Base-by-base conservation (phyloP, 257 asterid species). In the Apocynum venetum region DNA sequence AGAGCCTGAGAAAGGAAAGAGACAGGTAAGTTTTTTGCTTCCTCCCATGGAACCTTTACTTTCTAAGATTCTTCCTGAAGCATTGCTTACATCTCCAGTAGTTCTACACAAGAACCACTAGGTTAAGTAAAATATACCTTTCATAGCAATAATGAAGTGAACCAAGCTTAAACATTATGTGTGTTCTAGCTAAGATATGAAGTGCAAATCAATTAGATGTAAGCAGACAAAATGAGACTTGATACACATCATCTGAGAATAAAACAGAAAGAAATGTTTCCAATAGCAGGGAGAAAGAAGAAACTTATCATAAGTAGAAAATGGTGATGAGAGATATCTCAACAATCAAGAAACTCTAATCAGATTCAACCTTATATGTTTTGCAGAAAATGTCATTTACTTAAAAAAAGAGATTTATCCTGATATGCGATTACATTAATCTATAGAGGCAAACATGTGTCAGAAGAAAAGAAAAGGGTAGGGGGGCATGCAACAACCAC, bases 1-100 rank as follows among this genome's bases (percentile, higher is more conserved):
- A 56, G 93, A 90, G 76, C 84, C 69, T 25, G 88, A 82, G 15
- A 72, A 75, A 72, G 85, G 86, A 73, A 84, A 71, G 20, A 84
- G 70, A 11, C 77, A 67, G 3, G 82, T n/a, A 1, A 81, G 43
- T 75, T 72, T 84, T 78, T 36, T 71, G 60, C 73, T 80, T 38
- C 81, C 80, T 66, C 78, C 56, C 78, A 78, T 73, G 76, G n/a
- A 36, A 25, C 66, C 51, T 53, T 53, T 67, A 20, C 55, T 46
- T 56, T 78, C 78, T n/a, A 64, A 38, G 63, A 40, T 15, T 63
- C 64, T 66, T 9, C 43, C 67, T 44, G 71, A 53, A 31, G 35
- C 9, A 38, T 64, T 40, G 47, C 71, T 76, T 12, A 56, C 10
- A 49, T 51, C 48, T 11, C 68, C 80, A n/a, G 63, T 78, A 53